These are phyloP conservation scores for Nicotiana paniculata DNA, from an alignment of 257 asterid genomes.

Conservation along the genomic window DNA sequence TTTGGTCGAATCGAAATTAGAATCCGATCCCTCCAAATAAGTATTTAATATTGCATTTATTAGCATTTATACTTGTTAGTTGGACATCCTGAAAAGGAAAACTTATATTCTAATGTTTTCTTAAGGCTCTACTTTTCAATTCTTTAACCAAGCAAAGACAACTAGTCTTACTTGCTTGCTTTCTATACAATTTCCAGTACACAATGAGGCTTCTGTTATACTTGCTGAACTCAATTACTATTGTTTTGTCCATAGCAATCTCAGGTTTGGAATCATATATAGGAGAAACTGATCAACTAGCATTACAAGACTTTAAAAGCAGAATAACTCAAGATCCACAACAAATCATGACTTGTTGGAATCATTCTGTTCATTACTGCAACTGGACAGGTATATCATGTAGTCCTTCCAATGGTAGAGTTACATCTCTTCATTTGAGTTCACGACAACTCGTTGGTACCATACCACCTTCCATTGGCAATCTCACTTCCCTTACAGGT, in stretches of 20 bases:
- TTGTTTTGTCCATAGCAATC: neutral
- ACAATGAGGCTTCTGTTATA: neutral
- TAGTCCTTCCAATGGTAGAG: neutral
- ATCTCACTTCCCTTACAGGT: conserved; percentile 12
- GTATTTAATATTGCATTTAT: neutral
- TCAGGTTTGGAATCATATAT: neutral
- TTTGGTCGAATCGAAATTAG: too few species aligned
- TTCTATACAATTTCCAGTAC: neutral
- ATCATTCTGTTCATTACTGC: conserved; percentile 15
- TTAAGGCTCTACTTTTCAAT: neutral
- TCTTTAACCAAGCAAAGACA: neutral
- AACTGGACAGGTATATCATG: conserved; percentile 24
- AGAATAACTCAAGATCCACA: neutral
- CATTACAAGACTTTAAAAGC: neutral
- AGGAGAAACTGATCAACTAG: neutral
- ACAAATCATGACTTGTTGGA: neutral
- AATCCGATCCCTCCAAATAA: too few species aligned
- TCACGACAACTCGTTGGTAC: conserved; percentile 9
- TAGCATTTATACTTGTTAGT: conserved; percentile 1
- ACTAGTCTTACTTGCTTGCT: neutral
- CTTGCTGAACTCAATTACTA: neutral
- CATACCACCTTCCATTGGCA: conserved; percentile 11
- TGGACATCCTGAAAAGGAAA: neutral
- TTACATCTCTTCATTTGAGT: conserved; percentile 9
- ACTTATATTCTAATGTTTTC: neutral